These are phyloP conservation scores for Chytriomyces sp. DNA, from an alignment of 192 early-diverging fungal species.

Conservation along the genomic window DNA sequence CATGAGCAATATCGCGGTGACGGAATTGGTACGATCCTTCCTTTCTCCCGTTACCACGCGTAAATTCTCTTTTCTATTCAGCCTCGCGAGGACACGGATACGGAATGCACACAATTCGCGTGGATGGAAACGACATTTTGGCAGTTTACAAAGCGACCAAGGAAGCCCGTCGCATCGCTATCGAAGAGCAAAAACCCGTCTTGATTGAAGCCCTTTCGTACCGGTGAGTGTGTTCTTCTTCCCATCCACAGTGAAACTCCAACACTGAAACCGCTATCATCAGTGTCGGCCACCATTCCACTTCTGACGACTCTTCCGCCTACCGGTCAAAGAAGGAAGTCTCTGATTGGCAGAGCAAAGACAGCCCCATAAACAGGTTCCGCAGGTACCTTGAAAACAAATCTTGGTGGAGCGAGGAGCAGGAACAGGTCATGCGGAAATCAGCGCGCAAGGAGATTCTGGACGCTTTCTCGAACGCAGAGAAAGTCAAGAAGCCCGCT, in stretches of 20 bases:
- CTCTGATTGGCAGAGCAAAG: slow-evolving; percentile 80
- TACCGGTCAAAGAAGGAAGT: slow-evolving; percentile 94
- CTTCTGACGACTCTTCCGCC: slow-evolving; percentile 95
- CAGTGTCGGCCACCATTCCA: slow-evolving; percentile 91
- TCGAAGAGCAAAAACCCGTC: slow-evolving; percentile 82
- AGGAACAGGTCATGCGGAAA: slow-evolving; percentile 62
- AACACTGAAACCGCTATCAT: no score
- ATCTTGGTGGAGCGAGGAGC: slow-evolving; percentile 82
- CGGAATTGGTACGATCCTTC: slow-evolving; percentile 70
- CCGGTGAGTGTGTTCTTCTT: slow-evolving; percentile 56
- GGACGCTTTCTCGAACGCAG: slow-evolving; percentile 78
- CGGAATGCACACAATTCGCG: slow-evolving; percentile 94
- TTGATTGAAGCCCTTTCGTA: slow-evolving; percentile 98
- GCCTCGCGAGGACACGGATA: slow-evolving; percentile 93
- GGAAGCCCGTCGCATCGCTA: slow-evolving; percentile 79
- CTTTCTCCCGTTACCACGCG: not conserved
- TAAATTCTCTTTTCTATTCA: slow-evolving; percentile 25
- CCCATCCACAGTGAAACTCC: not conserved
- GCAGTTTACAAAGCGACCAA: slow-evolving; percentile 91
- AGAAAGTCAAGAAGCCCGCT: slow-evolving; percentile 86
- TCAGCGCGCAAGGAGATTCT: slow-evolving; percentile 74
- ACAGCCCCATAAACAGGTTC: slow-evolving; percentile 88
- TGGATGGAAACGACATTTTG: slow-evolving; percentile 98
- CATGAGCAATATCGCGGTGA: slow-evolving; percentile 97
- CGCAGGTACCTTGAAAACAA: slow-evolving; percentile 85